phyloP scores from a whole-genome alignment of 1,284 basidiomycete genomes.

The Leccinum olivaceoglutinosum region DNA sequence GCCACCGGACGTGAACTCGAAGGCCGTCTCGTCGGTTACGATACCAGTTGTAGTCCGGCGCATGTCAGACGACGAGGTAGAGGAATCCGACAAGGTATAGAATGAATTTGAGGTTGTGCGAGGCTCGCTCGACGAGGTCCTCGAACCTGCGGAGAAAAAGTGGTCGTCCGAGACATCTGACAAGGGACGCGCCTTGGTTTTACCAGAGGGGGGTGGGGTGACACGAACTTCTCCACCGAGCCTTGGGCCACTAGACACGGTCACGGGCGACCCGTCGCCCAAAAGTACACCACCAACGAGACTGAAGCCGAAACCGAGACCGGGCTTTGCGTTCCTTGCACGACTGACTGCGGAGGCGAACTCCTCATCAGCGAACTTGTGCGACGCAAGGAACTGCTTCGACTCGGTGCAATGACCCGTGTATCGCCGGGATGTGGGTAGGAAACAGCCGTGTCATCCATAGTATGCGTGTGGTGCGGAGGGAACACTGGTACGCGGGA shows the following conservation, averaged over 20 bases:
- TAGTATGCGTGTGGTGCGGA: constrained; percentile 54
- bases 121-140: constrained; percentile 29
- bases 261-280: constrained; percentile 45
- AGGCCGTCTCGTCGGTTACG: constrained; percentile 33
- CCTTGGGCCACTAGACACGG: constrained; percentile 45
- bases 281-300: constrained; percentile 34
- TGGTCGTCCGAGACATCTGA: constrained; percentile 51
- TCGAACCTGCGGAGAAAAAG: constrained; percentile 49
- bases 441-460: constrained; percentile 64
- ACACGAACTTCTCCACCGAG: constrained; percentile 49
- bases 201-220: constrained; percentile 54
- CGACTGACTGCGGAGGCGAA: constrained; percentile 48
- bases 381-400: constrained; percentile 55
- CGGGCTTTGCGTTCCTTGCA: constrained; percentile 39
- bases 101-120: constrained; percentile 35
- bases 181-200: constrained; percentile 35
- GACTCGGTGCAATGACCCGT: constrained; percentile 60
- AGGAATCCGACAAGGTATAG: constrained; percentile 24
- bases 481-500: constrained; percentile 41
- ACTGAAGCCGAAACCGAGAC: constrained; percentile 41
- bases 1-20: constrained; percentile 35
- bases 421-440: constrained; percentile 62
- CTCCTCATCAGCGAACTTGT: constrained; percentile 66
- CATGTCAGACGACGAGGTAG: constrained; percentile 24
- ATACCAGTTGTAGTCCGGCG: constrained; percentile 30